Evolutionary conservation across 2,329 filamentous ascomycete genomes (phyloP).

Genomic region (Sclerotinia subarctica): DNA sequence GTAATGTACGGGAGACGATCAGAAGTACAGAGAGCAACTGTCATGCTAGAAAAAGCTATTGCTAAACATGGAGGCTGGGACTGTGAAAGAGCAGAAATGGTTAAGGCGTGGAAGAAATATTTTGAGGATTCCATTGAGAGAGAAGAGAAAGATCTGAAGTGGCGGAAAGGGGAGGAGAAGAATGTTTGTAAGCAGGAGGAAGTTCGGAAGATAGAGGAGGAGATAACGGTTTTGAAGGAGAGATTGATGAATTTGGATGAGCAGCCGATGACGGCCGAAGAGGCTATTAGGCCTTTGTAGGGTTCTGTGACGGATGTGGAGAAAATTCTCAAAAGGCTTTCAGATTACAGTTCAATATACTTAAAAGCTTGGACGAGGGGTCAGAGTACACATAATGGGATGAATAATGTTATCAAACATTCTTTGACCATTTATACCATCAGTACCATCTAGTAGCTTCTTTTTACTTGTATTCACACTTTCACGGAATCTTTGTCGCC

Average conservation of each 20-base stretch:
- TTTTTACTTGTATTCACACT: too few species aligned
- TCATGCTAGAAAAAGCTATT: background rate
- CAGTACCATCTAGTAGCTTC: background rate
- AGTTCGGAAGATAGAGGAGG: constrained; percentile 2
- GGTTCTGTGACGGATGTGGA: background rate
- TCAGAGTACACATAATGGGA: too few species aligned
- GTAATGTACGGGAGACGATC: background rate
- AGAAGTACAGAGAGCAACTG: background rate
- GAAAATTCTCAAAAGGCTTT: background rate
- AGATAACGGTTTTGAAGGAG: constrained; percentile 11
- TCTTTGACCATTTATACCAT: too few species aligned
- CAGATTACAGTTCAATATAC: background rate
- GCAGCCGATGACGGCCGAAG: constrained; percentile 15
- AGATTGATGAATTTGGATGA: constrained; percentile 10
- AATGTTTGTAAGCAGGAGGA: background rate
- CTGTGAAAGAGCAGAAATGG: constrained; percentile 6
- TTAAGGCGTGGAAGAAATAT: constrained; percentile 17
- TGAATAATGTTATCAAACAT: too few species aligned
- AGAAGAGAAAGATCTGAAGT: constrained; percentile 12
- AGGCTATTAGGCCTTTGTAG: constrained; percentile 12
- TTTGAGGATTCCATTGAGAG: constrained; percentile 1
- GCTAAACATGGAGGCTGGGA: background rate
- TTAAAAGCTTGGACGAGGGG: background rate
- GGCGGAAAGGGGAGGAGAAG: constrained; percentile 6
- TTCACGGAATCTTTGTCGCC: background rate